Conservation (phyloP, 768 basidiomycete genomes). For the Boletus tylopilopsis region DNA sequence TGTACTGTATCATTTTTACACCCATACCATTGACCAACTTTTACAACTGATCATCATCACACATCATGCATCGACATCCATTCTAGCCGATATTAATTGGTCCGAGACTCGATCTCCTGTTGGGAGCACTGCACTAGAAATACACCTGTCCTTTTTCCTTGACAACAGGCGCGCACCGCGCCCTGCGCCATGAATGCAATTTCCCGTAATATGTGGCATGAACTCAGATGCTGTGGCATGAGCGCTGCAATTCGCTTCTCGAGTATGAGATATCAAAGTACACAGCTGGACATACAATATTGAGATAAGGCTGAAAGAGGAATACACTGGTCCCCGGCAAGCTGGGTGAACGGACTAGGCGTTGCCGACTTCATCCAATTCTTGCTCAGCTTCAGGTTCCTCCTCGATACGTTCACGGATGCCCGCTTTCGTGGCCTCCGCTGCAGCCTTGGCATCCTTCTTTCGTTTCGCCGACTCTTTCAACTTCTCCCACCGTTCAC, state of each 20-base stretch:
- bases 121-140: too few species aligned
- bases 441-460: conserved; percentile 64
- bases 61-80: background rate
- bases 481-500: conserved; percentile 85
- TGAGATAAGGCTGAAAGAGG: conserved; percentile 5
- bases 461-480: conserved; percentile 87
- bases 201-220: too few species aligned
- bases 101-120: background rate
- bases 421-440: conserved; percentile 40
- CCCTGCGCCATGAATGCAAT: too few species aligned
- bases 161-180: too few species aligned
- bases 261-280: background rate
- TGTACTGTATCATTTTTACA: background rate
- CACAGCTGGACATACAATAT: conserved; percentile 10
- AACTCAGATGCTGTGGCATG: too few species aligned
- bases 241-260: too few species aligned
- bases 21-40: too few species aligned
- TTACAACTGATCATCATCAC: background rate
- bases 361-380: conserved; percentile 31
- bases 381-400: conserved; percentile 65
- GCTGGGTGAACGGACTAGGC: background rate
- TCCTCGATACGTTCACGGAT: conserved; percentile 68
- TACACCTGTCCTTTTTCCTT: too few species aligned
- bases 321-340: background rate
- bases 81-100: too few species aligned